A percentile compares a stretch with the other conserved stretches of the same genome.
These are phyloP conservation scores for Pleurostoma richardsiae DNA, from an alignment of 2,329 filamentous ascomycete genomes.

Conservation along the genomic window DNA sequence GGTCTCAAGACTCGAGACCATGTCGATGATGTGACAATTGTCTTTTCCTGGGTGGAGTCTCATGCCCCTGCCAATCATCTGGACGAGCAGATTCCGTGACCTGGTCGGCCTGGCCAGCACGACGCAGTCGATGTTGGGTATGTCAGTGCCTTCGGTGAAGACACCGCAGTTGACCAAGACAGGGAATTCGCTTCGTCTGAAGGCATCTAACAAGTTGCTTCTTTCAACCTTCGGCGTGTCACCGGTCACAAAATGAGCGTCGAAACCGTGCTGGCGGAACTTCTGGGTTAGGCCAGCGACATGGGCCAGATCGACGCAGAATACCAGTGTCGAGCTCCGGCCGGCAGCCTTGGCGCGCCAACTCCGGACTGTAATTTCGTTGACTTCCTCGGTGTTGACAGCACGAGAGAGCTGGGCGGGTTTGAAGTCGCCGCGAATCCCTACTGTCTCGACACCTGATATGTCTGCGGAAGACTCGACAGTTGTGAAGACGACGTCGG, in stretches of 20 bases:
- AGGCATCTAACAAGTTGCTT: conserved; percentile 66
- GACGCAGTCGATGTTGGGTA: conserved; percentile 94
- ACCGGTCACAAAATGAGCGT: conserved; percentile 83
- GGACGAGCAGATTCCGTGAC: conserved; percentile 87
- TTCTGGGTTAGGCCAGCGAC: conserved; percentile 67
- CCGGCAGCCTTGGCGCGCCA: conserved; percentile 74
- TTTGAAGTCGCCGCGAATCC: conserved; percentile 72
- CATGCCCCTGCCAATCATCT: conserved; percentile 97
- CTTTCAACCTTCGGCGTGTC: conserved; percentile 68
- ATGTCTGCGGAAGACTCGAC: conserved; percentile 80
- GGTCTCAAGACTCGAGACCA: conserved; percentile 79
- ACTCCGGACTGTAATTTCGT: conserved; percentile 77
- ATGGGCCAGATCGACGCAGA: conserved; percentile 88
- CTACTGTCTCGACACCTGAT: conserved; percentile 58
- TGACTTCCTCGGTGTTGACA: conserved; percentile 77
- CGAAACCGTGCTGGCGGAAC: conserved; percentile 73
- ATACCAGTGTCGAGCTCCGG: conserved; percentile 83
- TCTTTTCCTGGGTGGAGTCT: conserved; percentile 74
- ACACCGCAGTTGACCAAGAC: conserved; percentile 93
- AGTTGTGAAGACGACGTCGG: conserved; percentile 90
- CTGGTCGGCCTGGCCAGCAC: conserved; percentile 82
- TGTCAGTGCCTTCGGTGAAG: conserved; percentile 96
- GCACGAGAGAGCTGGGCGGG: conserved; percentile 69
- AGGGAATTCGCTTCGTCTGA: conserved; percentile 71
- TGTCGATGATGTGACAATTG: conserved; percentile 92